These are phyloP conservation scores for Mollisia scopiformis DNA, from an alignment of 2,329 filamentous ascomycete species.

Conservation along the genomic window DNA sequence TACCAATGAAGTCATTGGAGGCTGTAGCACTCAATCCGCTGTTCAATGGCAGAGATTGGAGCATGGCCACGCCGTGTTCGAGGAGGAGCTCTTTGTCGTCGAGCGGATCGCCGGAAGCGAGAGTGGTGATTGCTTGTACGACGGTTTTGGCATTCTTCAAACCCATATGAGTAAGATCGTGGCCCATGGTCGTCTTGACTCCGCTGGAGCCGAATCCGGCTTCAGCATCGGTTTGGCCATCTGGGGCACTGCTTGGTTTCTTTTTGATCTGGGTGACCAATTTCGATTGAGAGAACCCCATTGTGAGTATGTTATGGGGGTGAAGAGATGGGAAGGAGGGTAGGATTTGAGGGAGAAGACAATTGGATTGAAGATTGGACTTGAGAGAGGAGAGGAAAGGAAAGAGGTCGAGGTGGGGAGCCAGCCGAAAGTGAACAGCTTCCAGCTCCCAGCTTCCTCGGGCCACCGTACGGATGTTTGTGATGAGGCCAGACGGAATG, in stretches of 20 bases:
- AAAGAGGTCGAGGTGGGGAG: not conserved
- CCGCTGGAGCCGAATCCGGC: conserved; percentile 34
- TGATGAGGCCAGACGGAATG: too few relatives aligned
- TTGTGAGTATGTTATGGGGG: conserved; percentile 13
- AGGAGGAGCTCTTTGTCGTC: conserved; percentile 50
- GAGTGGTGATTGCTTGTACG: conserved; percentile 42
- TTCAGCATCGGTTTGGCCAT: conserved; percentile 46
- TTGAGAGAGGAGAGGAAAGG: not conserved
- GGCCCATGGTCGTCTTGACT: conserved; percentile 44
- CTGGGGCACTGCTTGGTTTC: conserved; percentile 49
- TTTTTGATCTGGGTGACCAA: conserved; percentile 48
- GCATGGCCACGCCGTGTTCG: conserved; percentile 55
- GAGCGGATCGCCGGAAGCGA: conserved; percentile 48
- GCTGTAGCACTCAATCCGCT: conserved; percentile 50
- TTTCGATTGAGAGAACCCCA: conserved; percentile 40
- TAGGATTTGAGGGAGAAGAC: not conserved
- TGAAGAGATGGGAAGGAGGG: not conserved
- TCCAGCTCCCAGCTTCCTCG: too few relatives aligned
- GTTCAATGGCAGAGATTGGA: conserved; percentile 52
- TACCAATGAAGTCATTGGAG: conserved; percentile 53
- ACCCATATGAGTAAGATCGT: conserved; percentile 43
- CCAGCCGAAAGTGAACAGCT: too few relatives aligned
- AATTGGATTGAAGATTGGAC: not conserved
- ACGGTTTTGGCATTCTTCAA: conserved; percentile 44
- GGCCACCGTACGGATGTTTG: too few relatives aligned